Base-by-base conservation (phyloP, 441 rosid genomes). In the Capsella rubella region DNA sequence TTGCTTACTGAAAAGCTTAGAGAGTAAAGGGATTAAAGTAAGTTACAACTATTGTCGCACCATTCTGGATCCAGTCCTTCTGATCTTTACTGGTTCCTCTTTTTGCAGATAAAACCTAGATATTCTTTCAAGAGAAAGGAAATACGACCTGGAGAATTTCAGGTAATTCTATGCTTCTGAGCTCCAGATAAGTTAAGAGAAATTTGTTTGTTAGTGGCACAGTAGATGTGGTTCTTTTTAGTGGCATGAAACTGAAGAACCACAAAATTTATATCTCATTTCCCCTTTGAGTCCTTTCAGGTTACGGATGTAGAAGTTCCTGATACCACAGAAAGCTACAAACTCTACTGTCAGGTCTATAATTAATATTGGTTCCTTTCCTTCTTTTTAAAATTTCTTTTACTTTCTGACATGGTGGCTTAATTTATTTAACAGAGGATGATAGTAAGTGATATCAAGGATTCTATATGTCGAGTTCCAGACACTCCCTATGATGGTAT, bases 1-100 rank as follows among this genome's bases (percentile, higher is more conserved):
- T 66, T 93, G 99, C 90, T 83, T 95, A 82, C 80, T 86, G 87
- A 93, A 90, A 84, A 95, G 99, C 90, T 85, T 95, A 84, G 99
- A 93, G 87, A 84, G 96, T 85, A 95, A 93, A 87, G 90, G 97
- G 51, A 76, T 87, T 68, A 79, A 74, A 81, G 99, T 95, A 81
- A 90, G 88, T 81, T 56, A 61, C 57, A 65, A 39, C 27, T 58
- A 51, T 42, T 31, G 12, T 18, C 18, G 34, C 25, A 42, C 37
- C 21, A 14, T 51, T 42, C n/a, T 67, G 16, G 47, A 51, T 56
- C 21, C 50, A 25, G 11, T 10, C 50, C 6, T 27, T 11, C 55
- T 51, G 57, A 73, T 35, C 37, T 31, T 46, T 61, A 16, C 52
- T 55, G 63, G 69, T 11, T n/a, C 59, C 55, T 70, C 29, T 53